Conservation (phyloP, 2,329 filamentous ascomycete species). For the Sphaerostilbella broomeana region DNA sequence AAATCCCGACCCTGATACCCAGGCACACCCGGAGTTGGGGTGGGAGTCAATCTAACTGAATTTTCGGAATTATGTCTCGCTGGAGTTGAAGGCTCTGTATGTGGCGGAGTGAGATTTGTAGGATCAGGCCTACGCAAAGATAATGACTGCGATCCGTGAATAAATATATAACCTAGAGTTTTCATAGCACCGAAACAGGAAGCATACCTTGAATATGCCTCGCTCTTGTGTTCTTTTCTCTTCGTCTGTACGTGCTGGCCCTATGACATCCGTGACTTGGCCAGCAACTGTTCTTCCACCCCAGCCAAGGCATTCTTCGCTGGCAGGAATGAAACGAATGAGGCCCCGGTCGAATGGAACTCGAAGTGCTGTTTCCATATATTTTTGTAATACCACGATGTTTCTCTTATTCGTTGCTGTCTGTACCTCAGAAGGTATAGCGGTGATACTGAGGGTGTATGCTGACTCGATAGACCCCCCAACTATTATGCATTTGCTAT, state of each 20-base stretch:
- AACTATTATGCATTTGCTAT: slow-evolving; percentile 68
- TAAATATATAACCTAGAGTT: too few species aligned
- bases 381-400: slow-evolving; percentile 67
- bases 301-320: slow-evolving; percentile 65
- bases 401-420: slow-evolving; percentile 76
- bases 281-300: slow-evolving; percentile 64
- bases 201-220: slow-evolving; percentile 8
- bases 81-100: neutral
- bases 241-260: neutral
- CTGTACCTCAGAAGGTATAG: slow-evolving; percentile 61
- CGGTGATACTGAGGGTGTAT: slow-evolving; percentile 69
- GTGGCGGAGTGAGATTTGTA: neutral
- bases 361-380: slow-evolving; percentile 63
- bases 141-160: slow-evolving; percentile 1
- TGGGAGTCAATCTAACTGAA: neutral
- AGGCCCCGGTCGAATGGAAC: slow-evolving; percentile 63
- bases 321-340: slow-evolving; percentile 62
- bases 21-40: neutral
- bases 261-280: slow-evolving; percentile 40
- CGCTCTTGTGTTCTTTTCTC: slow-evolving; percentile 1
- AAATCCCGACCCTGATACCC: neutral
- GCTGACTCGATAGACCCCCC: slow-evolving; percentile 70
- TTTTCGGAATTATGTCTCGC: neutral
- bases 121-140: slow-evolving; percentile 7
- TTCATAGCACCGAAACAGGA: too few species aligned